phyloP scores from a whole-genome alignment of 306 rosid species.

The Trifolium pratense region DNA sequence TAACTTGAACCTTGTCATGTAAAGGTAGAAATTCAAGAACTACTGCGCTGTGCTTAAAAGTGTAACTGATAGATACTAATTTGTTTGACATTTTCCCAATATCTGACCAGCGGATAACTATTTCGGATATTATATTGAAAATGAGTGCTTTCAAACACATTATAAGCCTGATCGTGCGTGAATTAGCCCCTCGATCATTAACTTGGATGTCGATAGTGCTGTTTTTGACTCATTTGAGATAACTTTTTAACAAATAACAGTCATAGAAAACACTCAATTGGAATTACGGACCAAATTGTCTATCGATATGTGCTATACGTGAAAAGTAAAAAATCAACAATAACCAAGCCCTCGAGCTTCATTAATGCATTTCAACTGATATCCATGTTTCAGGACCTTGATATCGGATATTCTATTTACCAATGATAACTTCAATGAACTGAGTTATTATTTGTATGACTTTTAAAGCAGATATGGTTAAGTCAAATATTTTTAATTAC shows the following conservation, averaged over 20 bases:
- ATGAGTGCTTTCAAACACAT: slow-evolving; percentile 74
- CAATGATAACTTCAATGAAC: too few relatives aligned
- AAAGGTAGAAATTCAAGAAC: too few relatives aligned
- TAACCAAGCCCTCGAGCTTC: slow-evolving; percentile 68
- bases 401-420: slow-evolving; percentile 10
- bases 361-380: slow-evolving; percentile 83
- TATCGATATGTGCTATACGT: slow-evolving; percentile 51
- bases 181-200: slow-evolving; percentile 45
- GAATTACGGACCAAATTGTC: slow-evolving; percentile 1
- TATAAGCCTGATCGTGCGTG: slow-evolving; percentile 54
- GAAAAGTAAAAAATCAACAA: slow-evolving; percentile 41
- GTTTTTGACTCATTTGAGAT: slow-evolving; percentile 69
- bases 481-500: too few relatives aligned
- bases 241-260: slow-evolving; percentile 29
- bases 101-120: too few relatives aligned
- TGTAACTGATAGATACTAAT: too few relatives aligned
- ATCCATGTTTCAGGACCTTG: slow-evolving; percentile 85
- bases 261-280: slow-evolving; percentile 2
- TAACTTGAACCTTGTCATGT: too few relatives aligned
- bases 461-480: not conserved
- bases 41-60: too few relatives aligned
- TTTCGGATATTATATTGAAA: too few relatives aligned
- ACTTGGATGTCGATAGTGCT: slow-evolving; percentile 55
- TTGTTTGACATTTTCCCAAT: too few relatives aligned
- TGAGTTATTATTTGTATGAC: too few relatives aligned